A percentile compares a stretch with the other conserved stretches of the same genome.
Conservation (phyloP, 1,284 basidiomycete species). For the Boletellus deceptivus region DNA sequence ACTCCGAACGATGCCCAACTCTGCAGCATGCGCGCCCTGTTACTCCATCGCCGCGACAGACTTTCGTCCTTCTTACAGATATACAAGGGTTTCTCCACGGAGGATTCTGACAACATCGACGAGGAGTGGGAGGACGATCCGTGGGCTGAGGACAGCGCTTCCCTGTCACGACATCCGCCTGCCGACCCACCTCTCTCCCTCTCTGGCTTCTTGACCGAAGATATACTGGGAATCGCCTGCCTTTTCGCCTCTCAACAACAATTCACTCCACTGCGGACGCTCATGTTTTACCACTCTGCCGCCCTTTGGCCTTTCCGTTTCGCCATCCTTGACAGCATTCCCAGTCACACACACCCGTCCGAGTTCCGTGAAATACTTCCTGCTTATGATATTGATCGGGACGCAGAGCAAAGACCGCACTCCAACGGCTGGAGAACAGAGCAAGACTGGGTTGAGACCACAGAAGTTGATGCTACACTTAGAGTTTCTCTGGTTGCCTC, state of each 20-base stretch:
- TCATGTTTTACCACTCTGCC: slow-evolving; percentile 56
- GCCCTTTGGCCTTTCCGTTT: slow-evolving; percentile 71
- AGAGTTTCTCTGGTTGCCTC: slow-evolving; percentile 18
- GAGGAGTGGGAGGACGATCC: slow-evolving; percentile 80
- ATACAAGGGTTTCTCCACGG: slow-evolving; percentile 39
- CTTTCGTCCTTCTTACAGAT: slow-evolving; percentile 68
- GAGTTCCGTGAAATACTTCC: slow-evolving; percentile 67
- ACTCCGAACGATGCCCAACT: slow-evolving; percentile 58
- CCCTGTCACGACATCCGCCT: slow-evolving; percentile 24
- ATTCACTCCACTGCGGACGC: slow-evolving; percentile 54
- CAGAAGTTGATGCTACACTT: slow-evolving; percentile 43
- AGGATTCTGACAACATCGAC: slow-evolving; percentile 38
- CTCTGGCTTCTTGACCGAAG: slow-evolving; percentile 59
- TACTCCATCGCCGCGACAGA: slow-evolving; percentile 63
- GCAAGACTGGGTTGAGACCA: slow-evolving; percentile 56
- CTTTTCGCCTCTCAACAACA: slow-evolving; percentile 62
- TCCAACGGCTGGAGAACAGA: slow-evolving; percentile 46
- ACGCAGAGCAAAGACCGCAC: slow-evolving; percentile 41
- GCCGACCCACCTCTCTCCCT: slow-evolving; percentile 51
- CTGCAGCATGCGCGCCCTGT: slow-evolving; percentile 57
- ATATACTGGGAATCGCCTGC: slow-evolving; percentile 60
- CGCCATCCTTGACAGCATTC: slow-evolving; percentile 68
- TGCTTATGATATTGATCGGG: slow-evolving; percentile 45
- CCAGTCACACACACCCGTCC: slow-evolving; percentile 67
- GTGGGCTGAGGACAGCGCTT: slow-evolving; percentile 57